Evolutionary conservation across 345 rosid genomes (phyloP).

Genomic region (Lenwebbia sp.): DNA sequence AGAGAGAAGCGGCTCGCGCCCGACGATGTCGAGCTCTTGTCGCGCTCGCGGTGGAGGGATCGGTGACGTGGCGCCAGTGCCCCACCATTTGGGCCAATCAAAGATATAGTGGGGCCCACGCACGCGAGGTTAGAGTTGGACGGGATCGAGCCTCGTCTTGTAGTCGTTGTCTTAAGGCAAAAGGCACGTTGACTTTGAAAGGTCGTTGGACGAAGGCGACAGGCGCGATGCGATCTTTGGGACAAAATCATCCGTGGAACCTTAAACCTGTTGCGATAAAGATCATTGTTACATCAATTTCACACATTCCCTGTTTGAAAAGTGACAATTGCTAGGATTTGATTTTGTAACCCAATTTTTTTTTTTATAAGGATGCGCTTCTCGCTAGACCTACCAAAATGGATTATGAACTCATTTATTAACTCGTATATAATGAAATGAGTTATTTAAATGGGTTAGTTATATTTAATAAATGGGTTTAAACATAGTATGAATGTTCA

Average conservation of each 20-base stretch:
- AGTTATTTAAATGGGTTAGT: no score
- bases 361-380: no score
- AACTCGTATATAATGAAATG: no score
- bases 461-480: no score
- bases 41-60: neutral
- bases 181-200: neutral
- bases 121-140: neutral
- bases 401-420: no score
- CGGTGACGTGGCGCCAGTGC: neutral
- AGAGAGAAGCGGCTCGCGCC: neutral
- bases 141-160: neutral
- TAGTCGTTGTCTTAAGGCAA: neutral
- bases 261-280: neutral
- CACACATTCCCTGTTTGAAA: neutral
- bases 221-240: neutral
- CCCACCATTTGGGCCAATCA: neutral
- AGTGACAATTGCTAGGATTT: no score
- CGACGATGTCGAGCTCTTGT: neutral
- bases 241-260: neutral
- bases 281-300: neutral
- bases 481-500: no score
- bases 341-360: no score
- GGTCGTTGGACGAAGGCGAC: neutral
- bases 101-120: neutral
- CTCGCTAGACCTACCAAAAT: no score